Base-by-base conservation (phyloP, 1,284 basidiomycete species). In the Rhodotorula sp. region DNA sequence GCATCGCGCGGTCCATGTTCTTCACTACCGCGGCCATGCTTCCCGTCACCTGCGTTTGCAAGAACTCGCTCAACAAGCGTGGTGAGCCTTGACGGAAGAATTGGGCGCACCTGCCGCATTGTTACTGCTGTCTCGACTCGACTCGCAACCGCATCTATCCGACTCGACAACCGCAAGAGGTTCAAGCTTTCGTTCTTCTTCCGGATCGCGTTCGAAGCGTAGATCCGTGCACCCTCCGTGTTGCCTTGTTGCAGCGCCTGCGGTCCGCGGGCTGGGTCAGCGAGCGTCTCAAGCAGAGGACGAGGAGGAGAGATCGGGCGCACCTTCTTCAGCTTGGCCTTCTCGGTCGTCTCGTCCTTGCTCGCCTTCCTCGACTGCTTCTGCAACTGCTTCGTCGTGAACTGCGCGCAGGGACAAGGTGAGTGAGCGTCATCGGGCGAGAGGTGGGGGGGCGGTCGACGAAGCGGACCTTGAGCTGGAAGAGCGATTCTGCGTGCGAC, bases 1-100 rank as follows among this genome's bases (percentile, higher is more conserved):
- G 91, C 96, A 99, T 98, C 8, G 96, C 96, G 79, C 90, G 92
- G 81, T 99, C 96, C 94, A 99, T 98, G 28, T 94, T 94, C 79
- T 88, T 89, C 62, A 99, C 96, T 10, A 99, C 96, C 34, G 88
- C 89, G 15, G 92, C 89, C 95, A 99, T 97, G 80, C 89, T 94
- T 18, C 92, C 92, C 30, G 95, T 95, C 47, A 93, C 88, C 80
- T 90, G 87, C 20, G 34, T 2, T 15, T n/a, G 48, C 11, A 9
- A 31, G 15, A 8, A 44, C 31, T 34, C n/a, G 59, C 57, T 34
- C 22, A 31, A 37, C 26, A 10, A 22, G 34, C 24, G 11, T 10
- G 13, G 11, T 5, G 9, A 15, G 28, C 4, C 58, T 11, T 24
- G 48, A 26, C 8, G 5, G 48, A 24, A 31, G 8, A 22, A 44